Percentiles rank a stretch among this genome's conserved stretches.
phyloP scores from a whole-genome alignment of 192 early-diverging fungal species.

The Coemansia sp. region DNA sequence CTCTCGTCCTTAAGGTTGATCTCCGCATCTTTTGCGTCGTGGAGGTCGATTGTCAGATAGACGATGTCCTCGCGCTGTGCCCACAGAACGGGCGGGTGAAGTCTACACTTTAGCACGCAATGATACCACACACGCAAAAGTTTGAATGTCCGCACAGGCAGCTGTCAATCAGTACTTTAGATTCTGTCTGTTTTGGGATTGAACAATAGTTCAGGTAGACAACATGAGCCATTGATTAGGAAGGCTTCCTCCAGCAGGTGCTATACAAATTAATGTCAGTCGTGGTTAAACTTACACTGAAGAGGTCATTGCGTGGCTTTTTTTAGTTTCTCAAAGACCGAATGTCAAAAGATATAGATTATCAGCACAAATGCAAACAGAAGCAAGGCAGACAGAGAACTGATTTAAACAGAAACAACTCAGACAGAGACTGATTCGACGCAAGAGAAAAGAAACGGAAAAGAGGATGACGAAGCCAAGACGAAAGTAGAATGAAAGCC shows the following conservation, averaged over 20 bases:
- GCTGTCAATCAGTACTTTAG: conserved; percentile 1
- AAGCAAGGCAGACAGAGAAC: background rate
- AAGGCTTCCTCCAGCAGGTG: too few species aligned
- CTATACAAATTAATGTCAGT: too few species aligned
- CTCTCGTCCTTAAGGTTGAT: conserved; percentile 26
- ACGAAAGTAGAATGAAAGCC: too few species aligned
- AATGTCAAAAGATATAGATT: background rate
- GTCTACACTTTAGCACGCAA: conserved; percentile 17
- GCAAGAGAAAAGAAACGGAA: background rate
- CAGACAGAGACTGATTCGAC: background rate
- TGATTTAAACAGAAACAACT: background rate
- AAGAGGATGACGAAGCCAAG: background rate
- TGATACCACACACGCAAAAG: background rate
- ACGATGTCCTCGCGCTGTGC: conserved; percentile 82
- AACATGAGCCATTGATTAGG: background rate
- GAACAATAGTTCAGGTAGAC: background rate
- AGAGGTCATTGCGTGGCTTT: conserved; percentile 11
- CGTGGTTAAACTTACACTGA: conserved; percentile 12
- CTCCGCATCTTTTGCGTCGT: conserved; percentile 61
- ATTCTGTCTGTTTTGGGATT: background rate
- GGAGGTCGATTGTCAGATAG: conserved; percentile 80
- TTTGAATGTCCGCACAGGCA: background rate
- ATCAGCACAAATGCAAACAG: background rate
- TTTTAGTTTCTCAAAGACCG: background rate
- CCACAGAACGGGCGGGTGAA: conserved; percentile 79